Base-by-base conservation (phyloP, 73 alveolate species). In the Blepharisma japonicum region DNA sequence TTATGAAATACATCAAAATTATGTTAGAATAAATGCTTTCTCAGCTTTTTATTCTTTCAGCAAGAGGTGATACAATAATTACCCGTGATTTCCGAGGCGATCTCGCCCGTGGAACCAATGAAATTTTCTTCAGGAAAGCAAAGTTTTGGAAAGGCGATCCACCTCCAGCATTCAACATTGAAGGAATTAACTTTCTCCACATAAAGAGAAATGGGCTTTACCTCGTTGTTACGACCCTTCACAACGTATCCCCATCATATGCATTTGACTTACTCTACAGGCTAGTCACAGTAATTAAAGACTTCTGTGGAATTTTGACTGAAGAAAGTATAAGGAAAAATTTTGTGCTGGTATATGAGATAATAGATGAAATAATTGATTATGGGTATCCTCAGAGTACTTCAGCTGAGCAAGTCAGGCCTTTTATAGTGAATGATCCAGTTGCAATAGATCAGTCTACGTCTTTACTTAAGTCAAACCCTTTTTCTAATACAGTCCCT, bases 351-450 rank as follows among this genome's bases (percentile, higher is more conserved):
- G 84, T 89, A 27, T 91, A 91, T 68, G 97, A 91, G 81, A 81
- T 91, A 56, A 81, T 91, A 50, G 96, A 91, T 70, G 97, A 91
- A 79, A 78, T 89, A 53, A 89, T 91, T 27, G 97, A 91, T 67
- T 91, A 81, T 79, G 97, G 97, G 20, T 85, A 86, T 66, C 95
- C 97, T n/a, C 90, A 91, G 78, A 32, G 83, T 23, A 71, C 88
- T 77, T 66, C 94, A 23, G 89, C 97, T 32, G 97, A 91, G 48
- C 80, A 76, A 46, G 84, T 91, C 61, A 88, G 91, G 66, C 91
- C 91, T 70, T 91, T 76, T 70, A 91, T 91, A 11, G 86, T 89
- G 21, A 91, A 83, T 61, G 97, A 91, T 66, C 87, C 97, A 45
- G 79, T 91, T 14, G 77, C 87, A 7, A 78, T 85, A 1, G 83